Percentiles rank a stretch among this genome's conserved stretches.
These are phyloP conservation scores for Leccinum olivaceopallidum DNA, from an alignment of 768 basidiomycete genomes.

Conservation along the genomic window DNA sequence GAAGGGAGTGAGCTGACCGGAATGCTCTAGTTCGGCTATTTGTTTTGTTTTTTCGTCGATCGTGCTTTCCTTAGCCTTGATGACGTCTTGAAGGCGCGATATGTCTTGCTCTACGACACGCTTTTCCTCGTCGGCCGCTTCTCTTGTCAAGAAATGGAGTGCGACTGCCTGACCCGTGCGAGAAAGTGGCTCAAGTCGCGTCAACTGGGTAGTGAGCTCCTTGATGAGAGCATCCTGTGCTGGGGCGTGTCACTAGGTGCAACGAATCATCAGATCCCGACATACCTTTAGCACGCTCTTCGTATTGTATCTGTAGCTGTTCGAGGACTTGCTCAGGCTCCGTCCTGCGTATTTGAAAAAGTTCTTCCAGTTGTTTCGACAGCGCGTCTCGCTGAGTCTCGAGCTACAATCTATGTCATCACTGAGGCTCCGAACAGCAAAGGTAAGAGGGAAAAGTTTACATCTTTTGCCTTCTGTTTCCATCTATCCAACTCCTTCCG, in stretches of 20 bases:
- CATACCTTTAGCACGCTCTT: conserved; percentile 54
- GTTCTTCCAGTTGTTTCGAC: conserved; percentile 57
- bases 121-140: conserved; percentile 71
- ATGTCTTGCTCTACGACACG: conserved; percentile 50
- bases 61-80: conserved; percentile 44
- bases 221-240: conserved; percentile 52
- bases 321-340: conserved; percentile 62
- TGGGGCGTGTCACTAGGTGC: conserved; percentile 28
- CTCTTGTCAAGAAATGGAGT: conserved; percentile 70
- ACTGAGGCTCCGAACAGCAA: background rate
- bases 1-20: conserved; percentile 40
- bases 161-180: conserved; percentile 49
- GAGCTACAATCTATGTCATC: conserved; percentile 19
- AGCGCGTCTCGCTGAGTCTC: conserved; percentile 48
- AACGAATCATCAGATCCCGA: background rate
- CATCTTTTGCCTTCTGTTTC: conserved; percentile 33
- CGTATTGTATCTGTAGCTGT: conserved; percentile 49
- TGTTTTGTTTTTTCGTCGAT: conserved; percentile 46
- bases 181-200: conserved; percentile 55
- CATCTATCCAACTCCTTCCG: conserved; percentile 31
- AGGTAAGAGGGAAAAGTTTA: conserved; percentile 3
- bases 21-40: conserved; percentile 47
- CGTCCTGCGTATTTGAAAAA: conserved; percentile 56
- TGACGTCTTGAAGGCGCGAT: conserved; percentile 39
- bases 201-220: conserved; percentile 53